A percentile compares a stretch with the other conserved stretches of the same genome.
Conservation (phyloP, 495 filamentous ascomycete genomes). For the Podospora sp. region DNA sequence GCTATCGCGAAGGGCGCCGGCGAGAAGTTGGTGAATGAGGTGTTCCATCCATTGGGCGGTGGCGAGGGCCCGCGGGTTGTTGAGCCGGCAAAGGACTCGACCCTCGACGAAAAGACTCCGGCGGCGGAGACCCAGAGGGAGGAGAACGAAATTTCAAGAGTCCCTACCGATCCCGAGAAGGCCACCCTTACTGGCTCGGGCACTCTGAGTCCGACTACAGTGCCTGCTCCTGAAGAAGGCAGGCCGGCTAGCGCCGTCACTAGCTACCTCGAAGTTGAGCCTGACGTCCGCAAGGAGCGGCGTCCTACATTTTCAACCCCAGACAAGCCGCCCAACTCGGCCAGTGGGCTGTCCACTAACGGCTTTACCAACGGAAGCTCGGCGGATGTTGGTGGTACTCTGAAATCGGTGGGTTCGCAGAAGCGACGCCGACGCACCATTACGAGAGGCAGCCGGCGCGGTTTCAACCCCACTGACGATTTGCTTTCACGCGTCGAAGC, state of each 20-base stretch:
- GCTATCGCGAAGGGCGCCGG: constrained; percentile 20
- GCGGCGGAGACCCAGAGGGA: constrained; percentile 8
- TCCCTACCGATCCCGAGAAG: constrained; percentile 43
- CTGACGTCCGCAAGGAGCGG: constrained; percentile 41
- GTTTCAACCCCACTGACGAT: constrained; percentile 65
- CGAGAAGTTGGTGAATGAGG: constrained; percentile 23
- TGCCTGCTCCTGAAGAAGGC: background rate
- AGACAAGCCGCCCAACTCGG: constrained; percentile 44
- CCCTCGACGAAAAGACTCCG: constrained; percentile 30
- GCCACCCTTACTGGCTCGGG: constrained; percentile 16
- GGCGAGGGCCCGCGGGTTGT: background rate
- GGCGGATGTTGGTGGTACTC: constrained; percentile 7
- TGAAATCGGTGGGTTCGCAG: constrained; percentile 38
- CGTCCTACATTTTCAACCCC: constrained; percentile 47
- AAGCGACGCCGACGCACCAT: constrained; percentile 68
- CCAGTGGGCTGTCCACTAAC: constrained; percentile 27
- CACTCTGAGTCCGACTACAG: constrained; percentile 25
- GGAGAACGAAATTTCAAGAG: background rate
- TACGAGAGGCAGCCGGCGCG: constrained; percentile 72
- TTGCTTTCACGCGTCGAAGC: constrained; percentile 71
- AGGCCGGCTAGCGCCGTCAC: constrained; percentile 7
- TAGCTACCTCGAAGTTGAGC: constrained; percentile 24
- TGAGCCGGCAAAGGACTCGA: background rate
- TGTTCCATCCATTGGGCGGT: background rate
- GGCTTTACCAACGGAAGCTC: constrained; percentile 15